Evolutionary conservation across 371 early-diverging fungal genomes (phyloP), one percentile per base, ranked within the genome.

Genomic region (Mortierella sp.): DNA sequence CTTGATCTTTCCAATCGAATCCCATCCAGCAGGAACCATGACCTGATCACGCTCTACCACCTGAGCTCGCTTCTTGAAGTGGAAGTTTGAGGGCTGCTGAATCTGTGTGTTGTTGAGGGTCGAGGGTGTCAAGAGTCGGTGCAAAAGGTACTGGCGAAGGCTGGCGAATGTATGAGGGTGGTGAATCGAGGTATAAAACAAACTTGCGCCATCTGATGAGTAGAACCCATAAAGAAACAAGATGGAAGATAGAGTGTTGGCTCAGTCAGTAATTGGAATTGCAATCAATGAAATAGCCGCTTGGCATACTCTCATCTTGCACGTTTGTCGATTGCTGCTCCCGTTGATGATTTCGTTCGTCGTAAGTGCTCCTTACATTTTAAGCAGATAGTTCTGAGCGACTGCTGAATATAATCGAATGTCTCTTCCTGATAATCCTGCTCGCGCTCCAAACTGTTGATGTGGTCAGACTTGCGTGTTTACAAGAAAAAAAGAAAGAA

Each of bases 371-470:
- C 51, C 92, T 92, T 92, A 97, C 97, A 97, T 91, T 96, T 95
- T 88, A 98, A 93, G 84, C 97, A 96, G 27, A 97, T 89, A 43
- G 97, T 95, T 71, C 99, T 95, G 68, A 99, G 89, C 35, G 93
- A 93, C 84, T 98, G 98, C 88, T 98, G 98, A 82, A 99, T 97
- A 88, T 94, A 98, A 87, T 98, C 99, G 88, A 99, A 98, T 65
- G 95, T 94, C 72, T 97, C 97, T 75, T 99, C 98, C 85, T 94
- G 95, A 89, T 94, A 98, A 38, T 95, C 97, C 63, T 91, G 89
- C 70, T 97, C 96, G 58, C 95, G 94, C 87, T 97, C 98, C 74
- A 97, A 86, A 70, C 86, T 89, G 78, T 91, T 91, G 74, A 96
- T 93, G 24, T 92, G 85, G 81, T 98, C 99, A 32, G 97, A 92